These are phyloP conservation scores for Camellia oleifera DNA, from an alignment of 179 eudicot species.

Conservation along the genomic window DNA sequence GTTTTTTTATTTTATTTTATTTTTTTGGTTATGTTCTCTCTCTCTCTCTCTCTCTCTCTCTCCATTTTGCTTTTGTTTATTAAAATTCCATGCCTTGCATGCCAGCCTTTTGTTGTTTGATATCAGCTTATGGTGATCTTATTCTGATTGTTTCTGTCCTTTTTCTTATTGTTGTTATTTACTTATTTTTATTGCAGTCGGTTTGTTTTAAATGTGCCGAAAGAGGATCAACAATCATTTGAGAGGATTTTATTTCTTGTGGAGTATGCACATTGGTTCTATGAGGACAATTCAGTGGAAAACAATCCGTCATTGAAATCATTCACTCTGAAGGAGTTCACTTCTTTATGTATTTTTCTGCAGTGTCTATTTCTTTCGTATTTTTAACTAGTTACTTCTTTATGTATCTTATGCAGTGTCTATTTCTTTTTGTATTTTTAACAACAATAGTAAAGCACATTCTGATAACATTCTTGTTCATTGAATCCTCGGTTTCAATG, in stretches of 20 bases:
- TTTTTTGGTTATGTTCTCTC: no score
- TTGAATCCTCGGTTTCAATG: not conserved
- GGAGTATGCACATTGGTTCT: conserved; percentile 99
- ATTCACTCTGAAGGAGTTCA: conserved; percentile 85
- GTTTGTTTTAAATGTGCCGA: conserved; percentile 93
- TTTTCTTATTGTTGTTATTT: not conserved
- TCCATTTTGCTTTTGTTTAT: not conserved
- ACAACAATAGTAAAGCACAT: not conserved
- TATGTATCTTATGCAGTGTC: conserved; percentile 62
- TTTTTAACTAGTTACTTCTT: conserved; percentile 36
- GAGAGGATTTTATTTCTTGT: conserved; percentile 98
- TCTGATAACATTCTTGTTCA: not conserved
- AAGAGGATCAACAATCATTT: conserved; percentile 96
- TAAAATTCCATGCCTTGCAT: not conserved
- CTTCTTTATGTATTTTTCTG: conserved; percentile 82
- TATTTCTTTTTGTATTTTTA: not conserved
- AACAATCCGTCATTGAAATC: conserved; percentile 92
- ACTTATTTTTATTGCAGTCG: conserved; percentile 53
- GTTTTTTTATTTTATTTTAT: not conserved
- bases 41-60: not conserved
- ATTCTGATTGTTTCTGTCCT: not conserved
- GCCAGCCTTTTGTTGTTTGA: not conserved
- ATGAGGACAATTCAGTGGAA: conserved; percentile 96
- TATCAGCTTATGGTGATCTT: not conserved
- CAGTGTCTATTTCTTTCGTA: not conserved